Conservation (phyloP, 2,329 filamentous ascomycete species). For the Chaetomium globosum region DNA sequence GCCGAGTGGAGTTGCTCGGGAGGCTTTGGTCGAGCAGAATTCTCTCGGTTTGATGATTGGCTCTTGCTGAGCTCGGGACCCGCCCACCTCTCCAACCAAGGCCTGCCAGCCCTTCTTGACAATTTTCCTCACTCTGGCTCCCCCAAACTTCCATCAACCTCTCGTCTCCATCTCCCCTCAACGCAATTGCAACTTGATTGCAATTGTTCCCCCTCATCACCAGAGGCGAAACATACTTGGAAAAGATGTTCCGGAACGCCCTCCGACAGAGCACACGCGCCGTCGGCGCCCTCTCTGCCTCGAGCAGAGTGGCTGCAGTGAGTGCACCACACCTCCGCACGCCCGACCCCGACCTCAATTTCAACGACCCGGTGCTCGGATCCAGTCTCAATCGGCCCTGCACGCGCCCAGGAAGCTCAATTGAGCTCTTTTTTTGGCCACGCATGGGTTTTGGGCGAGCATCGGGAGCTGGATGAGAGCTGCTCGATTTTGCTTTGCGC, state of each 20-base stretch:
- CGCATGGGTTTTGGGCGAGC: slow-evolving; percentile 40
- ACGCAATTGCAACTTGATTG: slow-evolving; percentile 61
- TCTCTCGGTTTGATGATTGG: slow-evolving; percentile 36
- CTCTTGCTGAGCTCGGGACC: slow-evolving; percentile 30
- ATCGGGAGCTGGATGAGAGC: slow-evolving; percentile 44
- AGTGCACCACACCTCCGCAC: slow-evolving; percentile 61
- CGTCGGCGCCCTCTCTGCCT: slow-evolving; percentile 89
- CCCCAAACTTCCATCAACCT: slow-evolving; percentile 49
- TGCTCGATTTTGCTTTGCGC: slow-evolving; percentile 39
- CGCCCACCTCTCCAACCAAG: slow-evolving; percentile 35
- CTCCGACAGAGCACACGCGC: slow-evolving; percentile 95
- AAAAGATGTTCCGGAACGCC: slow-evolving; percentile 95
- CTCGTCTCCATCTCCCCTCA: slow-evolving; percentile 61
- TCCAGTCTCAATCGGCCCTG: slow-evolving; percentile 43
- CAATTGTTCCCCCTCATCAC: slow-evolving; percentile 63
- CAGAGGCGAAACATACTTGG: slow-evolving; percentile 57
- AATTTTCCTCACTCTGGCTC: slow-evolving; percentile 39
- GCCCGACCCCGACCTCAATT: slow-evolving; percentile 46
- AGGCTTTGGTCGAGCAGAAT: slow-evolving; percentile 37
- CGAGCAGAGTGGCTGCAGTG: slow-evolving; percentile 91
- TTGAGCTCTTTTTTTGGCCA: slow-evolving; percentile 44
- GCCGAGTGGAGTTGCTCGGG: slow-evolving; percentile 33
- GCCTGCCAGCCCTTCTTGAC: slow-evolving; percentile 38
- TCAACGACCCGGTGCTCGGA: slow-evolving; percentile 51
- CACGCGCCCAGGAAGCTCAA: slow-evolving; percentile 42